These are phyloP conservation scores for Sapria himalayana DNA, from an alignment of 345 rosid genomes.

Conservation along the genomic window DNA sequence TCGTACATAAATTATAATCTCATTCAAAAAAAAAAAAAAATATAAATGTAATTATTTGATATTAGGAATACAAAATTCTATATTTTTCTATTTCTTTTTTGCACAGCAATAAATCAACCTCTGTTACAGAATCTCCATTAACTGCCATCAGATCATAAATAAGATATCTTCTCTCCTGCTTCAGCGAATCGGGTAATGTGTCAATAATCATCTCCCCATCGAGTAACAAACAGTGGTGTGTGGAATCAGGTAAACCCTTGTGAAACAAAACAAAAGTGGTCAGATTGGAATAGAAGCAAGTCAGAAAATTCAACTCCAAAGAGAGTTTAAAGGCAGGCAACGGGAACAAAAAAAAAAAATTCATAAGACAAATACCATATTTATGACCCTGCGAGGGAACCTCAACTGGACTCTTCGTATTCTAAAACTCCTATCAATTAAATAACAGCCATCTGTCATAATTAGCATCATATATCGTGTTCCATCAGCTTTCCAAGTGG, in stretches of 20 bases:
- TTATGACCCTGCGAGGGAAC: slow-evolving; percentile 53
- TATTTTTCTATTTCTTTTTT: neutral
- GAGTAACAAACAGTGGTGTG: slow-evolving; percentile 73
- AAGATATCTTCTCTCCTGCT: slow-evolving; percentile 94
- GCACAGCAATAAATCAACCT: slow-evolving; percentile 47
- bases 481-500: slow-evolving; percentile 99
- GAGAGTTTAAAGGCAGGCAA: neutral
- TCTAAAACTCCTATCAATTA: slow-evolving; percentile 74
- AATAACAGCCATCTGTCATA: slow-evolving; percentile 69
- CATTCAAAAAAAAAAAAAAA: too few relatives aligned
- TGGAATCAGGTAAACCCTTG: slow-evolving; percentile 56
- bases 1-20: too few relatives aligned
- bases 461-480: slow-evolving; percentile 96
- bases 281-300: slow-evolving; percentile 6
- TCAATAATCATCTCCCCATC: slow-evolving; percentile 99
- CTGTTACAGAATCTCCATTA: slow-evolving; percentile 43
- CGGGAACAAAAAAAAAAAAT: too few relatives aligned
- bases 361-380: slow-evolving; percentile 45
- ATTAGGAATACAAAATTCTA: neutral
- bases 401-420: slow-evolving; percentile 93
- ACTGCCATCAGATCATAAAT: slow-evolving; percentile 90
- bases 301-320: neutral
- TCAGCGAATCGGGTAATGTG: slow-evolving; percentile 66
- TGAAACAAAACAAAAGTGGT: slow-evolving; percentile 10
- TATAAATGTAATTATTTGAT: too few relatives aligned